Evolutionary conservation across 2,329 filamentous ascomycete species (phyloP).

Genomic region (Epichloe festucae): DNA sequence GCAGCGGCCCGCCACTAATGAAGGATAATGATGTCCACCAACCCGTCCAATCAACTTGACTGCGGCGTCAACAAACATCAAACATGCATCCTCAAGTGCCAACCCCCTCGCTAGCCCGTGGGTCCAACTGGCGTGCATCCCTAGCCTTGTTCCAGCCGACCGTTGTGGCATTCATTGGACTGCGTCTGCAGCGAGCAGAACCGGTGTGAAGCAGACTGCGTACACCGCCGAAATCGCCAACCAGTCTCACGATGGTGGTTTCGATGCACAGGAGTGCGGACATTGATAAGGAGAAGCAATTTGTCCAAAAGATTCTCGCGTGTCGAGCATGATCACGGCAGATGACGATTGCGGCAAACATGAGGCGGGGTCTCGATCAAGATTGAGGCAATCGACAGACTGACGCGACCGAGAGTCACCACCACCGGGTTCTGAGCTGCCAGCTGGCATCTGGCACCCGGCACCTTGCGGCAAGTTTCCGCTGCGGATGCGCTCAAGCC

Average conservation of each 20-base stretch:
- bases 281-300: too few relatives aligned
- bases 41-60: neutral
- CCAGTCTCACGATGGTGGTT: neutral
- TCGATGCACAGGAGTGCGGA: neutral
- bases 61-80: neutral
- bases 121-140: conserved; percentile 13
- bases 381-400: neutral
- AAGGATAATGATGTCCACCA: neutral
- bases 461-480: neutral
- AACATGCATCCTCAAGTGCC: conserved; percentile 15
- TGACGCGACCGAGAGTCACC: neutral
- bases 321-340: too few relatives aligned
- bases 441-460: neutral
- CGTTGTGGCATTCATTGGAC: conserved; percentile 25
- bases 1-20: too few relatives aligned
- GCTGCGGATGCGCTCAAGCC: neutral
- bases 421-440: neutral
- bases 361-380: too few relatives aligned
- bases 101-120: conserved; percentile 4
- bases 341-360: too few relatives aligned
- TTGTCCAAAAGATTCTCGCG: too few relatives aligned
- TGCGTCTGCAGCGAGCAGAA: neutral
- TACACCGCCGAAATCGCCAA: neutral
- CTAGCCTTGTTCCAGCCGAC: conserved; percentile 17
- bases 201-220: neutral